Percentiles rank a stretch among this genome's conserved stretches.
phyloP scores from a whole-genome alignment of 441 rosid species.

The Mallotus japonicus region DNA sequence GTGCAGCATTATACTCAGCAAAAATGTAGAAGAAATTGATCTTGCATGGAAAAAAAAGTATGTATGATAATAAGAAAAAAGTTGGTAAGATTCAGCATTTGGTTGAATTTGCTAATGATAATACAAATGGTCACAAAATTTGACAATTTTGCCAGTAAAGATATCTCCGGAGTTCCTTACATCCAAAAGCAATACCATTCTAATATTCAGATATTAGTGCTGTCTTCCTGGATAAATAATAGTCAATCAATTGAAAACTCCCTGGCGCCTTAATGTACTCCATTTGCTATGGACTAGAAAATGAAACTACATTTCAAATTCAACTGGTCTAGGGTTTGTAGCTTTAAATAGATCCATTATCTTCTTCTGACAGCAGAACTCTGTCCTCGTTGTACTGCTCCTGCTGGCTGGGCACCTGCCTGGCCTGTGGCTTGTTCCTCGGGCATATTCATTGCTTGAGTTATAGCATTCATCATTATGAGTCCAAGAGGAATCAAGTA shows the following conservation, averaged over 20 bases:
- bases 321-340: neutral
- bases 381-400: slow-evolving; percentile 44
- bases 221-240: slow-evolving; percentile 5
- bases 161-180: no score
- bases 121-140: no score
- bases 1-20: no score
- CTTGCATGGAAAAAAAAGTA: no score
- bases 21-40: no score
- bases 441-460: slow-evolving; percentile 88
- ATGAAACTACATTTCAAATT: neutral
- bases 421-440: slow-evolving; percentile 70
- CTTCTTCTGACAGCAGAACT: slow-evolving; percentile 64
- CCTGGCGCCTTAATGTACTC: neutral
- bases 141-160: no score
- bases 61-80: no score
- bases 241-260: slow-evolving; percentile 1
- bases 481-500: slow-evolving; percentile 88
- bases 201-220: neutral
- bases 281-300: neutral
- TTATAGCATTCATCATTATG: slow-evolving; percentile 78
- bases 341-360: slow-evolving; percentile 34
- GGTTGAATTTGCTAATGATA: no score
- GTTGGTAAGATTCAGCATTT: no score
- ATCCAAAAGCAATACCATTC: no score
- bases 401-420: slow-evolving; percentile 46